Percentiles rank a stretch among this genome's conserved stretches.
These are phyloP conservation scores for Cercospora nicotianae DNA, from an alignment of 2,329 filamentous ascomycete species.

Conservation along the genomic window DNA sequence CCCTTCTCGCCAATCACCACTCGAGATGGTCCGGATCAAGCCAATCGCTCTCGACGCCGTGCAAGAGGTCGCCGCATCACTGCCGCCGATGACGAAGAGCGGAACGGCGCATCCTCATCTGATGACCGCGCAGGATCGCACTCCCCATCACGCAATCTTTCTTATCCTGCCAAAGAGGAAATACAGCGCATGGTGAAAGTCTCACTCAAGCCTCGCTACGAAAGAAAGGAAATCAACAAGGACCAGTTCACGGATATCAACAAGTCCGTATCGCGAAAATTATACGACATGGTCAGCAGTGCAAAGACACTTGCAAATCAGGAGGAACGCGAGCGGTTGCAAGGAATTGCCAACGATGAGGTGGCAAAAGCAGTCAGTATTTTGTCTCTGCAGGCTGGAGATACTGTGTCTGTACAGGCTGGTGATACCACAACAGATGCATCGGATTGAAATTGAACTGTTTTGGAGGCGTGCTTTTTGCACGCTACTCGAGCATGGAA, in stretches of 20 bases:
- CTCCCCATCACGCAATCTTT: slow-evolving; percentile 53
- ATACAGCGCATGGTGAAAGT: slow-evolving; percentile 85
- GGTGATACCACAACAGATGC: slow-evolving; percentile 12
- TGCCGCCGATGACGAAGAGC: slow-evolving; percentile 31
- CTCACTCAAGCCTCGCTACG: slow-evolving; percentile 80
- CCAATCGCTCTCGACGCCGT: slow-evolving; percentile 15
- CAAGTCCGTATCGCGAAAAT: slow-evolving; percentile 78
- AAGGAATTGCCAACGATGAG: slow-evolving; percentile 73
- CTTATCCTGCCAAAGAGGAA: slow-evolving; percentile 80
- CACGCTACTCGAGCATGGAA: neutral
- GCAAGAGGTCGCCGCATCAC: slow-evolving; percentile 27
- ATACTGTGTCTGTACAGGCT: slow-evolving; percentile 24
- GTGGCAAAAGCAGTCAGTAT: slow-evolving; percentile 68
- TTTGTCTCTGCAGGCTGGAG: slow-evolving; percentile 26
- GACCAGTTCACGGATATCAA: slow-evolving; percentile 94
- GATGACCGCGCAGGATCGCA: slow-evolving; percentile 22
- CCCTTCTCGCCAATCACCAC: slow-evolving; percentile 56
- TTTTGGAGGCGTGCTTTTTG: neutral
- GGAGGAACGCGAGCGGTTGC: slow-evolving; percentile 67
- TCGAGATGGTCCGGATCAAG: slow-evolving; percentile 20
- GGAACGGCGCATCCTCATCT: slow-evolving; percentile 24
- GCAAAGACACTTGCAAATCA: slow-evolving; percentile 59
- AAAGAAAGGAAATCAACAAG: slow-evolving; percentile 74
- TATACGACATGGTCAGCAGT: slow-evolving; percentile 69
- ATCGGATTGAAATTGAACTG: slow-evolving; percentile 4